Conservation (phyloP, 345 rosid genomes). For the Eucalyptus sp. region DNA sequence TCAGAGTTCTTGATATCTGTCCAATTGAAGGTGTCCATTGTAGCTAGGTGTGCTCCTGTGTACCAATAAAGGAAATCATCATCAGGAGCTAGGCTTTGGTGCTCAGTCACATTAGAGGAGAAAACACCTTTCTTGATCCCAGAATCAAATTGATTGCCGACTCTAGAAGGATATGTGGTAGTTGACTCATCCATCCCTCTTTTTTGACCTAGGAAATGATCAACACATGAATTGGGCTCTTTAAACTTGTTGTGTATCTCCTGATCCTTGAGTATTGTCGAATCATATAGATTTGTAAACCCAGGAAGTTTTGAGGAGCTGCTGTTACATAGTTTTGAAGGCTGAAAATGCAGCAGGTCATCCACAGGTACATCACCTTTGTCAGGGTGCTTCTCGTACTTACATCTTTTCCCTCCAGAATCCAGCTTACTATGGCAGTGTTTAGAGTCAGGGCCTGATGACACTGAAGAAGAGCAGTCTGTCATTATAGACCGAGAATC, state of each 20-base stretch:
- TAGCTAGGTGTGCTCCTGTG: constrained; percentile 11
- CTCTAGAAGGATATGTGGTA: constrained; percentile 10
- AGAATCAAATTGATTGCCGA: neutral
- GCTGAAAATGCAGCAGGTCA: constrained; percentile 21
- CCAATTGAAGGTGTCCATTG: constrained; percentile 9
- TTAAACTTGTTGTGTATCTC: constrained; percentile 8
- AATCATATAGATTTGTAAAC: constrained; percentile 9
- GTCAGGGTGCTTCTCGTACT: constrained; percentile 7
- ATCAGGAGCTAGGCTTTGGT: constrained; percentile 8
- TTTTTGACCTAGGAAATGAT: constrained; percentile 13
- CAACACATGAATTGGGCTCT: neutral
- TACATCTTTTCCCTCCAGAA: constrained; percentile 26
- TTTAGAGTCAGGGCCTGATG: constrained; percentile 65
- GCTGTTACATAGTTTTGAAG: constrained; percentile 19
- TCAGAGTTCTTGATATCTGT: constrained; percentile 11
- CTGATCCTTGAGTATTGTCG: constrained; percentile 15
- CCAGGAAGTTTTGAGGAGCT: constrained; percentile 19
- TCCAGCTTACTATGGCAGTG: constrained; percentile 25
- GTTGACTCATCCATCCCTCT: constrained; percentile 12
- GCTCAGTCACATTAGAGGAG: constrained; percentile 4
- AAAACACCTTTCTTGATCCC: constrained; percentile 1
- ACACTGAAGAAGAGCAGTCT: constrained; percentile 80
- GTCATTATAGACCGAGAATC: constrained; percentile 91
- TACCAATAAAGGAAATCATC: constrained; percentile 14
- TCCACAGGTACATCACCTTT: constrained; percentile 21